Conservation (phyloP, 2,329 filamentous ascomycete genomes). For the Cercospora zeae-maydis region DNA sequence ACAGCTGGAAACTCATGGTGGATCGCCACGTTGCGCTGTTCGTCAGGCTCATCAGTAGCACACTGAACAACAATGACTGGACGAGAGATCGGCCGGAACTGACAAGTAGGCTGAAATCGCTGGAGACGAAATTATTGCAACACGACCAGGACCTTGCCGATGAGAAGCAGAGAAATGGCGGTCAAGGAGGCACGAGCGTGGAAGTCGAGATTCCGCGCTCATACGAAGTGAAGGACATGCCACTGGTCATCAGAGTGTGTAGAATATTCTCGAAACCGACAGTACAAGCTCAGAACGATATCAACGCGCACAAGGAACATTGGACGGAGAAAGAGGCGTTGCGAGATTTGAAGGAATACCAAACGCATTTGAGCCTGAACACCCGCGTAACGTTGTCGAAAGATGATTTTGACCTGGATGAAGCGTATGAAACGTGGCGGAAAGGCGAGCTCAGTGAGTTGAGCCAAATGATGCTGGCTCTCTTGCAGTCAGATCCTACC, state of each 20-base stretch:
- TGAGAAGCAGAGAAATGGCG: conserved; percentile 55
- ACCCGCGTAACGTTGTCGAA: conserved; percentile 71
- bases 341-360: conserved; percentile 88
- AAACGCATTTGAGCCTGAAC: conserved; percentile 78
- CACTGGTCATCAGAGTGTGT: conserved; percentile 80
- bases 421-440: conserved; percentile 86
- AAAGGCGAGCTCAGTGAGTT: conserved; percentile 82
- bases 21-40: conserved; percentile 95
- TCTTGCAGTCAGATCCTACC: conserved; percentile 80
- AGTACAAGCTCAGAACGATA: conserved; percentile 78
- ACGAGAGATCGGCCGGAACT: conserved; percentile 82
- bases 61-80: conserved; percentile 79
- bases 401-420: conserved; percentile 86
- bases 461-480: conserved; percentile 88
- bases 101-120: conserved; percentile 68
- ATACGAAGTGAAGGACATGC: conserved; percentile 96
- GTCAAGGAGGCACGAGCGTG: conserved; percentile 61
- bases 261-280: conserved; percentile 78
- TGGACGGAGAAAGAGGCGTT: conserved; percentile 94
- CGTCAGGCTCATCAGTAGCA: conserved; percentile 76
- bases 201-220: conserved; percentile 80
- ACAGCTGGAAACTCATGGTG: conserved; percentile 85
- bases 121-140: conserved; percentile 90
- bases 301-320: conserved; percentile 71
- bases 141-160: conserved; percentile 86